These are phyloP conservation scores for Pseudonitzschia multistriata DNA, from an alignment of 108 stramenopile genomes.

Conservation along the genomic window DNA sequence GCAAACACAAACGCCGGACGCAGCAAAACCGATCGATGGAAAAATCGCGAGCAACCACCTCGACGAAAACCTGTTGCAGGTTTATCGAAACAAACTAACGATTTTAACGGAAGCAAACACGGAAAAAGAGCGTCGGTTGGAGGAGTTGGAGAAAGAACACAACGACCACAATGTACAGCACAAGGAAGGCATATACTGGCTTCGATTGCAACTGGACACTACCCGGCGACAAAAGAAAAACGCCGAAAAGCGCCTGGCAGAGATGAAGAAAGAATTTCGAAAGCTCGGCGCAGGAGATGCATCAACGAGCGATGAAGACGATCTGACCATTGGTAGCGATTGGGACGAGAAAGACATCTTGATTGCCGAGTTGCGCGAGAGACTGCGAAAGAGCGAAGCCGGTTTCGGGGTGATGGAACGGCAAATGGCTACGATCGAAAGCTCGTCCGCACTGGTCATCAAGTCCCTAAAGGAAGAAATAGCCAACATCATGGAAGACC, in stretches of 20 bases:
- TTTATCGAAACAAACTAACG: not conserved
- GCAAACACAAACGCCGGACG: not conserved
- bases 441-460: constrained; percentile 61
- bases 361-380: constrained; percentile 8
- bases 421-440: constrained; percentile 64
- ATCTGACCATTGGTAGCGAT: not conserved
- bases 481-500: constrained; percentile 64
- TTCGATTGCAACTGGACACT: constrained; percentile 37
- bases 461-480: constrained; percentile 74
- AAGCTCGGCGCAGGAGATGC: constrained; percentile 13
- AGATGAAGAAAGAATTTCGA: constrained; percentile 37
- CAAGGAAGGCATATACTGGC: constrained; percentile 44
- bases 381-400: constrained; percentile 25
- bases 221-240: constrained; percentile 44
- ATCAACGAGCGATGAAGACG: not conserved
- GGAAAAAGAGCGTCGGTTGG: constrained; percentile 17
- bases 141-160: constrained; percentile 34
- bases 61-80: not conserved
- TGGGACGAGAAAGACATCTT: constrained; percentile 3
- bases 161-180: constrained; percentile 30
- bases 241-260: constrained; percentile 41
- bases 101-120: constrained; percentile 6
- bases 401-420: constrained; percentile 44
- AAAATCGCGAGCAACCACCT: not conserved
- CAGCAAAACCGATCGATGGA: not conserved